phyloP scores from a whole-genome alignment of 495 filamentous ascomycete genomes.

The Neurospora tetraspora region DNA sequence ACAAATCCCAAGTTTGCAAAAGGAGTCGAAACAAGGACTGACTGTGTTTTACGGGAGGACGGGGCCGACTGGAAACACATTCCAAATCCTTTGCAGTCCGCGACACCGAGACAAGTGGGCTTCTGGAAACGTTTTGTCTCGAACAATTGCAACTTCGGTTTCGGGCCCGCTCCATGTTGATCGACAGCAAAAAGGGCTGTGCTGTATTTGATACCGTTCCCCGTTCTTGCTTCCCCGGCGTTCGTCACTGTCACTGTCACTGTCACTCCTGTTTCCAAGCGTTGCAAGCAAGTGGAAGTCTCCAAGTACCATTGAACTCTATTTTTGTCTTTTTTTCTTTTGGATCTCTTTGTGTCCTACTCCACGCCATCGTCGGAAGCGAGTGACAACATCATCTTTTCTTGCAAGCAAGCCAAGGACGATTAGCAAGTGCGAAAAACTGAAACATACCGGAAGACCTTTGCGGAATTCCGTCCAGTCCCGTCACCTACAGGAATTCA shows the following conservation, averaged over 20 bases:
- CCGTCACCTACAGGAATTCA: background rate
- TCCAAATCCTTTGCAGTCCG: background rate
- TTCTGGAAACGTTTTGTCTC: background rate
- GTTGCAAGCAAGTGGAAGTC: background rate
- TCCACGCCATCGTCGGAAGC: background rate
- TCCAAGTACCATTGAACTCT: background rate
- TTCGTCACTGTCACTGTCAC: background rate
- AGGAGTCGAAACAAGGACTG: background rate
- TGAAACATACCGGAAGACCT: background rate
- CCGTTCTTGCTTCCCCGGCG: background rate
- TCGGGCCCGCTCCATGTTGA: background rate
- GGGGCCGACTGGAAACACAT: background rate
- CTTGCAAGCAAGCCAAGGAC: background rate
- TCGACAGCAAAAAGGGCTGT: background rate
- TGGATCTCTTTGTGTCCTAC: background rate
- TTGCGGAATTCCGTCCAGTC: background rate
- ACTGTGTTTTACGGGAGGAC: background rate
- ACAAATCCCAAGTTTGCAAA: background rate
- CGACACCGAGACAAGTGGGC: background rate
- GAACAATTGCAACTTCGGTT: too few relatives aligned
- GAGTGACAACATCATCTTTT: background rate
- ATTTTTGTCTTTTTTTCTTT: background rate
- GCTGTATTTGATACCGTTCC: background rate
- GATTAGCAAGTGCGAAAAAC: background rate
- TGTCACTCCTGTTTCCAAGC: background rate